Evolutionary conservation across 2,329 filamentous ascomycete species (phyloP).

Genomic region (Colletotrichum costaricense): DNA sequence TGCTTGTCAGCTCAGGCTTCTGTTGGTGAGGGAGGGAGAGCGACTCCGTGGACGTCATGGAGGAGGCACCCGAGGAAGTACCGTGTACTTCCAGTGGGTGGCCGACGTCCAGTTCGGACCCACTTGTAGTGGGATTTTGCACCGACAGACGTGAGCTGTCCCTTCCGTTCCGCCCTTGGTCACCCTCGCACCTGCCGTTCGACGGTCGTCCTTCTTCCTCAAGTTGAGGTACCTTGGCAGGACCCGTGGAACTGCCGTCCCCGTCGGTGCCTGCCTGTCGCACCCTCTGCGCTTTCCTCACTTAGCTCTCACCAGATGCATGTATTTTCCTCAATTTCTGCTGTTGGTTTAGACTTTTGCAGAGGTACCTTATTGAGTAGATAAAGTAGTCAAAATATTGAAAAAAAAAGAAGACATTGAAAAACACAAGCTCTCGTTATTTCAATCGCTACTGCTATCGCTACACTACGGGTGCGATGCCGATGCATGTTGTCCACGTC

Average conservation of each 20-base stretch:
- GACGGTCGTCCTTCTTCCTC: constrained; percentile 13
- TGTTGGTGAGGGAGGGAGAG: background rate
- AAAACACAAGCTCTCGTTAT: background rate
- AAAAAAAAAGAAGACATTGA: background rate
- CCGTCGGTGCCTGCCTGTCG: background rate
- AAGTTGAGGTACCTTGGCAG: constrained; percentile 10
- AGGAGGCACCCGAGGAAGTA: constrained; percentile 1
- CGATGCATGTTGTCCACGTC: constrained; percentile 6
- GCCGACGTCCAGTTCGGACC: constrained; percentile 36
- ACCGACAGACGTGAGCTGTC: constrained; percentile 36
- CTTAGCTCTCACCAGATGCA: background rate
- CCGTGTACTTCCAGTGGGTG: constrained; percentile 11
- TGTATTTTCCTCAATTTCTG: too few relatives aligned
- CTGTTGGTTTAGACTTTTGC: background rate
- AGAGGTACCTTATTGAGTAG: background rate
- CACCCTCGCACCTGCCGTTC: constrained; percentile 29
- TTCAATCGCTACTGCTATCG: background rate
- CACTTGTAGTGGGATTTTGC: constrained; percentile 39
- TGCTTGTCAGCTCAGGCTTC: constrained; percentile 8
- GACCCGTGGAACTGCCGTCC: constrained; percentile 23
- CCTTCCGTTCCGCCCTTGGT: constrained; percentile 36
- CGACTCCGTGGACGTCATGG: constrained; percentile 28
- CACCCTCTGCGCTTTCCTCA: background rate
- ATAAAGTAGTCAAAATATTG: background rate
- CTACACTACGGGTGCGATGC: background rate